Conservation (phyloP, 306 rosid genomes). For the cucumber (Cucumis sativus) region DNA sequence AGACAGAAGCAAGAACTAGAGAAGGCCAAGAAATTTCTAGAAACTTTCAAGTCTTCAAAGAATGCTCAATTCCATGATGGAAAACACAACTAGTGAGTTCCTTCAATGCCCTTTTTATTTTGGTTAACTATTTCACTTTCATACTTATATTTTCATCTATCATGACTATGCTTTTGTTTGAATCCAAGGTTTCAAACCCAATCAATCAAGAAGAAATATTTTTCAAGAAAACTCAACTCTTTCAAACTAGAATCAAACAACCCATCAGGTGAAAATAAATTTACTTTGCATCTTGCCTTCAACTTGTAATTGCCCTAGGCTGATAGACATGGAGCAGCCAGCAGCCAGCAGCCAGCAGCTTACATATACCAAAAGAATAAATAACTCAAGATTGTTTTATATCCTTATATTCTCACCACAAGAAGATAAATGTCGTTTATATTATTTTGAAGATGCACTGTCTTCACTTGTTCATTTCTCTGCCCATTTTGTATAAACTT, state of each 20-base stretch:
- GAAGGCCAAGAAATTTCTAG: slow-evolving; percentile 51
- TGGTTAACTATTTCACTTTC: background rate
- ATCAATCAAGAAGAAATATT: background rate
- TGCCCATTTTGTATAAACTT: background rate
- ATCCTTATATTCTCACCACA: background rate
- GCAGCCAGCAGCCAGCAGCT: background rate
- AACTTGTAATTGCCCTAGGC: background rate
- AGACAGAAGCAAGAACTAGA: slow-evolving; percentile 64
- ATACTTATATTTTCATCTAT: background rate
- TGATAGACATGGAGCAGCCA: background rate
- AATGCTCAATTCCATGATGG: slow-evolving; percentile 91
- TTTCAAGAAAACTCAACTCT: background rate
- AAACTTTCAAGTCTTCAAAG: slow-evolving; percentile 77
- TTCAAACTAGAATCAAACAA: background rate
- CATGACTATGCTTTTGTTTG: background rate
- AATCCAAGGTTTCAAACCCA: background rate
- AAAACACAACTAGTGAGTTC: slow-evolving; percentile 48
- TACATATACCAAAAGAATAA: background rate
- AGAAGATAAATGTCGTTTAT: background rate
- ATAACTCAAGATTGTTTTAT: background rate
- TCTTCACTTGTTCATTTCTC: background rate
- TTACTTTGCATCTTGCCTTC: background rate
- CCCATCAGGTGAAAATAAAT: slow-evolving; percentile 4
- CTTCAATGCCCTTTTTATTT: background rate
- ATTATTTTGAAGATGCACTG: background rate